Evolutionary conservation across 108 stramenopile genomes (phyloP).

Genomic region (Cyclotella distinguenda): DNA sequence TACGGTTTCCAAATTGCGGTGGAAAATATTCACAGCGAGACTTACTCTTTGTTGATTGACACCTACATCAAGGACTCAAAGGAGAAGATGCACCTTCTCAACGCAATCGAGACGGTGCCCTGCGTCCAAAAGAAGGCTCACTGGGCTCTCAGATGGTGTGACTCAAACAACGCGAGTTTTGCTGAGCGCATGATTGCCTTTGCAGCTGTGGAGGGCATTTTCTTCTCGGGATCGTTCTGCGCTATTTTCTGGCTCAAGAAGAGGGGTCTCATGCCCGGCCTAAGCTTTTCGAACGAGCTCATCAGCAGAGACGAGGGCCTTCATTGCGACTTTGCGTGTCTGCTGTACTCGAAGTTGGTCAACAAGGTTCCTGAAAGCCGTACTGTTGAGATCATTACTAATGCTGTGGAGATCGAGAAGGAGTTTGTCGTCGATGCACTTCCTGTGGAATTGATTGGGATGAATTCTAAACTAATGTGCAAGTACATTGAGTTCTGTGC

Average conservation of each 20-base stretch:
- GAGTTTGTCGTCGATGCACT: constrained; percentile 97
- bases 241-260: constrained; percentile 99
- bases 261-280: constrained; percentile 99
- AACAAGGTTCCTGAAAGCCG: constrained; percentile 76
- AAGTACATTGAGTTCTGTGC: constrained; percentile 99
- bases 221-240: constrained; percentile 98
- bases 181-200: constrained; percentile 99
- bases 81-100: constrained; percentile 82
- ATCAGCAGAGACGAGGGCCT: constrained; percentile 98
- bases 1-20: constrained; percentile 99
- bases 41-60: constrained; percentile 98
- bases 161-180: constrained; percentile 85
- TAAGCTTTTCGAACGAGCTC: constrained; percentile 98
- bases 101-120: constrained; percentile 92
- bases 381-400: constrained; percentile 81
- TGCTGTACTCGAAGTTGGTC: constrained; percentile 87
- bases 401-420: constrained; percentile 98
- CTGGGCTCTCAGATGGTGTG: constrained; percentile 98
- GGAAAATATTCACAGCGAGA: constrained; percentile 99
- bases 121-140: constrained; percentile 97
- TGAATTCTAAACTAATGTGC: constrained; percentile 97
- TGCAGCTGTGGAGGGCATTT: constrained; percentile 99
- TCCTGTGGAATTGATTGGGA: constrained; percentile 99
- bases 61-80: constrained; percentile 92
- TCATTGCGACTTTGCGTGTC: constrained; percentile 96